Base-by-base conservation (phyloP, 2,329 filamentous ascomycete species). In the Phialemonium atrogriseum region DNA sequence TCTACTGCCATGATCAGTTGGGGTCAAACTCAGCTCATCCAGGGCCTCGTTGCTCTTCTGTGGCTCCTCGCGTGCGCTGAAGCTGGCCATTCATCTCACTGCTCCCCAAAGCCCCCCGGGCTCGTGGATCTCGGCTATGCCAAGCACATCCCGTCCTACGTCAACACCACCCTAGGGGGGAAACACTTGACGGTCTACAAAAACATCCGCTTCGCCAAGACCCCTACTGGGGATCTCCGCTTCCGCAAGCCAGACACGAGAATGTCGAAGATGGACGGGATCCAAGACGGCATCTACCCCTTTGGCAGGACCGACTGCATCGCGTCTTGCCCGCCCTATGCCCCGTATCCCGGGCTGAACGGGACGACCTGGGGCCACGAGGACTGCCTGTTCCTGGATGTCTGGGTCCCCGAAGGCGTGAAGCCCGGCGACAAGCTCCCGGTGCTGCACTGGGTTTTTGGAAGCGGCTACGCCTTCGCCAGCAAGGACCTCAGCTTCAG, bases 201-300 rank as follows among this genome's bases (percentile, higher is more conserved):
- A 11, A 47, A 47, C 33, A 47, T 49, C 19, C 45, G 45, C 21
- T 47, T 46, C 24, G 46, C 43, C 12, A 43, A 42, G n/a, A 7
- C 36, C 13, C 43, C 45, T 8, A 44, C 33, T 7, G 43, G 45
- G n/a, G 29, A 45, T 12, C 33, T 49, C 7, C 42, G 46, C 10
- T 47, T 46, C 33, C 44, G 44, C 10, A 25, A 24, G 12, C 38
- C 44, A 4, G 32, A 45, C 30, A 42, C 39, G 2, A 12, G 31
- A 11, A 30, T 46, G 2, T 24, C 37, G 7, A 16, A 16, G 5
- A 24, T 37, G 5, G 12, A 30, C 10, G 39, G 33, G 2, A 33
- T 46, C 16, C 44, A 46, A 19, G 25, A 43, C 23, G 39, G 42
- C 19, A 24, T n/a, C n/a, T n/a, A n/a, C n/a, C n/a, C n/a, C n/a